Conservation (phyloP, 371 early-diverging fungal genomes). For the Funneliformis caledonium region DNA sequence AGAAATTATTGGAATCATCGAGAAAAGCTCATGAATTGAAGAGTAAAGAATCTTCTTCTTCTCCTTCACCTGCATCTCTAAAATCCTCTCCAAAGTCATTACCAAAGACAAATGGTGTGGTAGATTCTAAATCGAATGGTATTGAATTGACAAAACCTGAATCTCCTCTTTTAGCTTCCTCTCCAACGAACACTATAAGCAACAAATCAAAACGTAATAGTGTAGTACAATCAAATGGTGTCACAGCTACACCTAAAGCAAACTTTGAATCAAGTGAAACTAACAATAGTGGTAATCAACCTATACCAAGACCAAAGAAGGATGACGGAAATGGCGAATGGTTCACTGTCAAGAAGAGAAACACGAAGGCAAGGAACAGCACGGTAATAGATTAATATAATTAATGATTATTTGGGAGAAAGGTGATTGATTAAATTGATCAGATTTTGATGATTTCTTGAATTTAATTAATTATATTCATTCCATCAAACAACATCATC, state of each 20-base stretch:
- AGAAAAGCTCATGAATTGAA: not conserved
- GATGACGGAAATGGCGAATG: not conserved
- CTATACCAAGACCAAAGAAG: conserved; percentile 11
- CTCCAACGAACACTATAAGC: not conserved
- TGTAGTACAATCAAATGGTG: not conserved
- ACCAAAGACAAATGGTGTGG: not conserved
- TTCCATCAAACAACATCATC: not conserved
- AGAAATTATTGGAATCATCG: not conserved
- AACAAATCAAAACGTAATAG: not conserved
- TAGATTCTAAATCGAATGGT: not conserved
- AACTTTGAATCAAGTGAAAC: not conserved
- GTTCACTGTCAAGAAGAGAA: conserved; percentile 7
- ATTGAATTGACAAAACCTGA: too few relatives aligned
- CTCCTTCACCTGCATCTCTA: not conserved
- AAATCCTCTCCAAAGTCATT: not conserved
- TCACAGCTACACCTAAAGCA: not conserved
- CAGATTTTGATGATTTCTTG: not conserved
- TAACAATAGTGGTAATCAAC: not conserved
- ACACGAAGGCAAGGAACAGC: not conserved
- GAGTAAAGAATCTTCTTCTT: not conserved
- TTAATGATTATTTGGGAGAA: conserved; percentile 18
- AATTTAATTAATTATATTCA: not conserved
- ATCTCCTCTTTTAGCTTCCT: not conserved
- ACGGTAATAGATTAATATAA: conserved; percentile 9
- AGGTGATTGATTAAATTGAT: conserved; percentile 26